Evolutionary conservation across 257 asterid genomes (phyloP), one percentile per base, ranked within the genome.

Genomic region (Galeopsis tetrahit): DNA sequence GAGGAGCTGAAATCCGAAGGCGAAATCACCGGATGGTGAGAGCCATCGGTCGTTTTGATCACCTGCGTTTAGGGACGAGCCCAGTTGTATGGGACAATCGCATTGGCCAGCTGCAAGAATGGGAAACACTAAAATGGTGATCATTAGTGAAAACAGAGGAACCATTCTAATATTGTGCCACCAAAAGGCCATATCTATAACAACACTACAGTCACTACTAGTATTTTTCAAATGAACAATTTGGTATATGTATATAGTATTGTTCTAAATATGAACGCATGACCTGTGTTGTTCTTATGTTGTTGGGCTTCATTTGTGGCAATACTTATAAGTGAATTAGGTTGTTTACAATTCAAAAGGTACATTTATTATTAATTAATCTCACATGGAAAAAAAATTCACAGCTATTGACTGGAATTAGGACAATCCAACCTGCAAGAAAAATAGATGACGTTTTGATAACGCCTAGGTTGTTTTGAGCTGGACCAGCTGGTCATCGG

Each of bases 1-100:
- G 10, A 64, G 78, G 58, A 68, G 80, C 14, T 70, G 70, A 68
- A 84, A 84, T 21, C 84, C 88, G n/a, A 84, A 77, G 59, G 88
- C 86, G 35, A 81, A 84, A 42, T 84, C 86, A 5, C 75, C 83
- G 2, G 73, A 74, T 2, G 81, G 73, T 2, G 86, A 84, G 10
- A 69, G 43, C 88, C 88, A 81, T 21, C 71, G 42, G 66, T 13
- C 10, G 4, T 39, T 65, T 5, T 21, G 28, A 21, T 63, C 72
- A 32, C 76, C 75, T 42, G 83, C 79, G 1, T 61, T 56, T 14
- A 82, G 15, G 10, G 51, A 48, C 14, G 77, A 72, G 10, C 66
- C 75, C 46, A 68, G 10, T 7, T 4, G 21, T n/a, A 78, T 52
- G 28, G 36, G 39, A 11, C 82, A 71, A 7, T 70, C 43, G 2